Conservation (phyloP, 805 yeast species). For the Saturnispora diversa region DNA sequence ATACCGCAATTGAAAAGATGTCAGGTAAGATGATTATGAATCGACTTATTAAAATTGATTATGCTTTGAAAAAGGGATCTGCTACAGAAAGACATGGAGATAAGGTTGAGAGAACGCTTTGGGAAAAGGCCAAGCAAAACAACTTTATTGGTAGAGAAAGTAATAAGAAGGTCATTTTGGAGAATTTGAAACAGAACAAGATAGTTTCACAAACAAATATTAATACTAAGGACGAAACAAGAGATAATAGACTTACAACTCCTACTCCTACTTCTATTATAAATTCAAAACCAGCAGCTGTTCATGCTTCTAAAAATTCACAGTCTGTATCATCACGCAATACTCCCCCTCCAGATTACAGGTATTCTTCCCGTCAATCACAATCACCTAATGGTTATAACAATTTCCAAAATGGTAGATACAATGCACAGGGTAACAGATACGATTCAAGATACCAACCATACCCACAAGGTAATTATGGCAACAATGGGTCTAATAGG, state of each 20-base stretch:
- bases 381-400: neutral
- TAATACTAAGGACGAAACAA: neutral
- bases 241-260: neutral
- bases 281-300: neutral
- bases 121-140: slow-evolving; percentile 30
- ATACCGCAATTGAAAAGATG: slow-evolving; percentile 61
- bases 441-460: slow-evolving; percentile 3
- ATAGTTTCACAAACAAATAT: neutral
- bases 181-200: slow-evolving; percentile 1
- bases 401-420: neutral
- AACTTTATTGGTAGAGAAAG: slow-evolving; percentile 14
- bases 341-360: neutral
- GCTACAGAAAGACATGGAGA: slow-evolving; percentile 66
- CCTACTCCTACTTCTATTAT: neutral
- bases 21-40: slow-evolving; percentile 65
- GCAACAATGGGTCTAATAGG: neutral
- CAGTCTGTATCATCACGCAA: neutral
- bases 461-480: neutral
- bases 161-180: slow-evolving; percentile 1
- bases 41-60: slow-evolving; percentile 48
- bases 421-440: neutral
- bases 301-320: too few species aligned
- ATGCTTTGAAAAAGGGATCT: slow-evolving; percentile 61
- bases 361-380: too few species aligned
- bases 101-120: slow-evolving; percentile 62